Percentiles rank a stretch among this genome's conserved stretches.
These are phyloP conservation scores for Harringtonia aguacate DNA, from an alignment of 2,329 filamentous ascomycete species.

Conservation along the genomic window DNA sequence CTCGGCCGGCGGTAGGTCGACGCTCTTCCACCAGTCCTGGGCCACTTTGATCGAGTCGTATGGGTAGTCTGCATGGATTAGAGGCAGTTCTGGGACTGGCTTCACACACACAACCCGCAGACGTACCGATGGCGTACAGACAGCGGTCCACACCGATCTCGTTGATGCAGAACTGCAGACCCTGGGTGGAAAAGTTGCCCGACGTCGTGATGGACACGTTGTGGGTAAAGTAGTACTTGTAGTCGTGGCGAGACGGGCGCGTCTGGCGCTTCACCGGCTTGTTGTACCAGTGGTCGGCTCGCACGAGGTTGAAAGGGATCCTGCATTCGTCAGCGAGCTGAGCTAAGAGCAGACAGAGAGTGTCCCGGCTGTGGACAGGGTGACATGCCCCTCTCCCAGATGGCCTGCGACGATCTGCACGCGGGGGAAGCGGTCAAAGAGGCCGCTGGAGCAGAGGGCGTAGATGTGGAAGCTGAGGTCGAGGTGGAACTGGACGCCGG, in stretches of 20 bases:
- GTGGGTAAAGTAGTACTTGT: conserved; percentile 26
- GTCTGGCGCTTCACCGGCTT: conserved; percentile 26
- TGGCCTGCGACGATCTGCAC: conserved; percentile 31
- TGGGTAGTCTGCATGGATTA: conserved; percentile 19
- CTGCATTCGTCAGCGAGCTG: not conserved
- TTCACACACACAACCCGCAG: not conserved
- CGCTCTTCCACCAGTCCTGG: conserved; percentile 21
- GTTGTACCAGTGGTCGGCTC: conserved; percentile 32
- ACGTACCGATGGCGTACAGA: conserved; percentile 28
- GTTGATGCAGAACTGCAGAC: conserved; percentile 27
- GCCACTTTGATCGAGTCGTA: conserved; percentile 22
- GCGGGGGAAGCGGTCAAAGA: conserved; percentile 29
- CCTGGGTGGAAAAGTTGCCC: conserved; percentile 27
- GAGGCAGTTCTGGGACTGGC: too few species aligned
- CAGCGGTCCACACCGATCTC: conserved; percentile 27
- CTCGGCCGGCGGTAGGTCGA: conserved; percentile 17
- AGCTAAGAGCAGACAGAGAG: not conserved
- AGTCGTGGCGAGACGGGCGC: conserved; percentile 27
- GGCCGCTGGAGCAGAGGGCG: conserved; percentile 28
- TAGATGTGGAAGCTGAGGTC: conserved; percentile 34
- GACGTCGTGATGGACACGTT: conserved; percentile 31
- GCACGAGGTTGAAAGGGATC: conserved; percentile 31
- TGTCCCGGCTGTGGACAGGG: not conserved
- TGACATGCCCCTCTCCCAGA: conserved; percentile 27
- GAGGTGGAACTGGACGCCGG: conserved; percentile 27